Base-by-base conservation (phyloP, 179 eudicot species). In the Nepenthes alata region DNA sequence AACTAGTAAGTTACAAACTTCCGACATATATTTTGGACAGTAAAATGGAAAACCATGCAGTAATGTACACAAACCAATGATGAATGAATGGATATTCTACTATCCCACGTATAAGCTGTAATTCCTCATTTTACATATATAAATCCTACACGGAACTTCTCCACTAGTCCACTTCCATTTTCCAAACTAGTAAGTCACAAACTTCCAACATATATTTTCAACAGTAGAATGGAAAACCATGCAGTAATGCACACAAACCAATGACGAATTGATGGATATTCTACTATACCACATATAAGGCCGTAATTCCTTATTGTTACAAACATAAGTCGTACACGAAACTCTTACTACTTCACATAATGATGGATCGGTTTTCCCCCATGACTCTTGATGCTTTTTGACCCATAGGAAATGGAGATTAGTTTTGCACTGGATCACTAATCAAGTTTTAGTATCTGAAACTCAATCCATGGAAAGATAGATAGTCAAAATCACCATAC, bases 401-500 rank as follows among this genome's bases (percentile, higher is more conserved):
- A 25, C 25, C 25, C 25, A 25, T 25, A 25, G 25, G 25, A 25
- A 25, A 25, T 25, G 25, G 25, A 25, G 25, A 25, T 25, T 25
- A 25, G 25, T 25, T 25, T 25, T 25, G 25, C 11, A 50, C 13
- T 50, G 9, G 4, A 10, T 54, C 2, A 15, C 55, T 11, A 14
- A 8, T 2, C 35, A 14, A 34, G 57, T 35, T 15, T 5, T 4
- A 14, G 34, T 5, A 25, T 25, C 11, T 35, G n/a, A 55, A 34
- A 4, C 11, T 8, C 6, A 34, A 25, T 6, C 25, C 37, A 55
- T 55, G 6, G 3, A 35, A 8, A 63, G 5, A 53, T 1, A 64
- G 35, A 52, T 53, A 39, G 8, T 37, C 13, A 50, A 0, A 68
- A 35, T 34, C 57, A 25, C 73, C 97, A 67, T 78, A 94, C 99